These are phyloP conservation scores for Fraxinus excelsior DNA, from an alignment of 257 asterid genomes.

Conservation along the genomic window DNA sequence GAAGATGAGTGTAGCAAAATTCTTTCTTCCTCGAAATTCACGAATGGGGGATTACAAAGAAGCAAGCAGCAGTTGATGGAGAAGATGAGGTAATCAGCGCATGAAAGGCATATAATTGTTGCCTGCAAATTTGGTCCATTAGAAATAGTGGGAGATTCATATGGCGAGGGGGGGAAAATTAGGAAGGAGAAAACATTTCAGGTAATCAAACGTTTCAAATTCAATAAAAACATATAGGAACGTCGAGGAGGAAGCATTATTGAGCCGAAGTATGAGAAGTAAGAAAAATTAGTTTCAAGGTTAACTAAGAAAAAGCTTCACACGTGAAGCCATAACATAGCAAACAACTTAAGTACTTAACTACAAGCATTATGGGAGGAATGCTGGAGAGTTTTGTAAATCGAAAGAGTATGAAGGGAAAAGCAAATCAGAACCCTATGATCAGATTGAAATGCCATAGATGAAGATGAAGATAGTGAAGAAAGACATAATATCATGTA, in stretches of 20 bases:
- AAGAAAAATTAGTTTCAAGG: not conserved
- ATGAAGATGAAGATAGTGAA: not conserved
- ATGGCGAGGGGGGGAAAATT: not conserved
- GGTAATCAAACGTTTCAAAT: not conserved
- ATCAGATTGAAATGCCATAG: not conserved
- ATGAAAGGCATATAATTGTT: constrained; percentile 2
- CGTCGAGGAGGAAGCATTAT: not conserved
- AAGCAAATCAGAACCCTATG: not conserved
- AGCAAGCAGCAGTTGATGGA: not conserved
- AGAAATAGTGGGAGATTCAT: not conserved
- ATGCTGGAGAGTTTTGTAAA: not conserved
- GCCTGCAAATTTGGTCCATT: not conserved
- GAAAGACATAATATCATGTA: not conserved
- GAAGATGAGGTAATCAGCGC: too few species aligned
- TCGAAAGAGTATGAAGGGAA: not conserved
- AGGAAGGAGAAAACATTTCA: not conserved
- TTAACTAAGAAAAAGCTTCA: not conserved
- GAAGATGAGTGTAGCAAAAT: not conserved
- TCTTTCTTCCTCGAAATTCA: not conserved
- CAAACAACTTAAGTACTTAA: not conserved
- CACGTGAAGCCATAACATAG: not conserved
- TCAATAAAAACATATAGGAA: not conserved
- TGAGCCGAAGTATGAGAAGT: not conserved
- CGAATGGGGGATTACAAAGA: not conserved
- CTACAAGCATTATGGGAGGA: not conserved